Base-by-base conservation (phyloP, 176 grass and related monocot species). In the Phoenix roebelenii region DNA sequence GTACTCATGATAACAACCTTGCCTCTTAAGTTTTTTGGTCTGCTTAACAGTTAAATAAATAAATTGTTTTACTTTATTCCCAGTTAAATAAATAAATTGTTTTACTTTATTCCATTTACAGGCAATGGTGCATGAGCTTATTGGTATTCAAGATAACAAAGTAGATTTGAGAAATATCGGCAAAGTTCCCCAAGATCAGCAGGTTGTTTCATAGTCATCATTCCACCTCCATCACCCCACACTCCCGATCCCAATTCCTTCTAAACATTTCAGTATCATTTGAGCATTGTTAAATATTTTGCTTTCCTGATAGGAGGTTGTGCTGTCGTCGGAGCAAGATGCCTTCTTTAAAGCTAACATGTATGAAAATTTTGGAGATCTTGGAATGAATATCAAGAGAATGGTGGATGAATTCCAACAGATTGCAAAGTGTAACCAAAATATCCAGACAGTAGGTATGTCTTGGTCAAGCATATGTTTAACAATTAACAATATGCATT, bases 401-500 rank as follows among this genome's bases (percentile, higher is more conserved):
- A 97, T 97, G 93, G 87, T 97, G 35, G 87, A 91, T 85, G 93
- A 97, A 66, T 97, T 97, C 58, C 93, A 97, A 68, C 87, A 97
- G 70, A 85, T 97, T 77, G 83, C 93, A n/a, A 91, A 97, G 73
- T 88, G 70, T 78, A 97, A 86, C 81, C 84, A 88, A 75, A 91
- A 91, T 58, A 82, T 97, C 25, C 93, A 97, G 73, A 88, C 87
- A 26, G 83, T 97, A 77, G 87, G 93, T 97, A 85, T 69, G 55
- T 17, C 35, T 44, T 44, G 35, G 35, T 44, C 35, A 2, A 44
- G 35, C 10, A 3, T 44, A 44, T 44, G 35, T 44, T 44, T 44
- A 44, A 44, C 35, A 44, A 44, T 12, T 44, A 12, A 9, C 12
- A 44, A 44, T 14, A 44, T 12, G 35, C 35, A 3, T 44, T 7